A percentile compares a stretch with the other conserved stretches of the same genome.
Evolutionary conservation across 2,329 filamentous ascomycete genomes (phyloP).

Genomic region (Polychaeton citri): DNA sequence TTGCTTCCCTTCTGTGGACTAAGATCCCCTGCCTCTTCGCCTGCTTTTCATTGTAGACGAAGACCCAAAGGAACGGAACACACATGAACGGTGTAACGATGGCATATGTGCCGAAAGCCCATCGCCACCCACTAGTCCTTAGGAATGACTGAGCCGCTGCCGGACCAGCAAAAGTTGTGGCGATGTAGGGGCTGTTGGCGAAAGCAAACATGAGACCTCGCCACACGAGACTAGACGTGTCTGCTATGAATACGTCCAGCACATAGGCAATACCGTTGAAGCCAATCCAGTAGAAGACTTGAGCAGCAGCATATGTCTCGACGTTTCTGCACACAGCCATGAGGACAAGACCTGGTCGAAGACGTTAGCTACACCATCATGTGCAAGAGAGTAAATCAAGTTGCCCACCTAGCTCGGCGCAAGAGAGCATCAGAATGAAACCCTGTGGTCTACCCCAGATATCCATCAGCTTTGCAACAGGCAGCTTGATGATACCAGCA

Average conservation of each 20-base stretch:
- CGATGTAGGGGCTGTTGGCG: conserved; percentile 8
- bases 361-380: conserved; percentile 22
- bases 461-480: conserved; percentile 27
- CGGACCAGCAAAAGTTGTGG: conserved; percentile 8
- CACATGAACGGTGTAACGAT: conserved; percentile 8
- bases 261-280: conserved; percentile 14
- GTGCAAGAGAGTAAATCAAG: conserved; percentile 48
- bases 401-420: conserved; percentile 20
- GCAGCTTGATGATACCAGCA: conserved; percentile 23
- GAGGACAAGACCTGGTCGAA: conserved; percentile 18
- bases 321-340: conserved; percentile 16
- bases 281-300: conserved; percentile 10
- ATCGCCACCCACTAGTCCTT: conserved; percentile 6
- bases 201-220: conserved; percentile 7
- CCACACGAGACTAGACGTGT: conserved; percentile 7
- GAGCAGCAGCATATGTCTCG: conserved; percentile 14
- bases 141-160: conserved; percentile 6
- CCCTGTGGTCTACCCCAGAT: conserved; percentile 29
- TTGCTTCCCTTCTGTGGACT: not conserved
- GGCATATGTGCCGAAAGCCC: conserved; percentile 8
- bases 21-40: conserved; percentile 7
- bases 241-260: conserved; percentile 10
- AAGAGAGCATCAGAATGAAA: conserved; percentile 35
- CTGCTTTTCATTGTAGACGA: conserved; percentile 6
- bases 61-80: conserved; percentile 6